Percentiles rank a stretch among this genome's conserved stretches.
Evolutionary conservation across 352 stramenopile genomes (phyloP).

Genomic region (Globisporangium carolinianum): DNA sequence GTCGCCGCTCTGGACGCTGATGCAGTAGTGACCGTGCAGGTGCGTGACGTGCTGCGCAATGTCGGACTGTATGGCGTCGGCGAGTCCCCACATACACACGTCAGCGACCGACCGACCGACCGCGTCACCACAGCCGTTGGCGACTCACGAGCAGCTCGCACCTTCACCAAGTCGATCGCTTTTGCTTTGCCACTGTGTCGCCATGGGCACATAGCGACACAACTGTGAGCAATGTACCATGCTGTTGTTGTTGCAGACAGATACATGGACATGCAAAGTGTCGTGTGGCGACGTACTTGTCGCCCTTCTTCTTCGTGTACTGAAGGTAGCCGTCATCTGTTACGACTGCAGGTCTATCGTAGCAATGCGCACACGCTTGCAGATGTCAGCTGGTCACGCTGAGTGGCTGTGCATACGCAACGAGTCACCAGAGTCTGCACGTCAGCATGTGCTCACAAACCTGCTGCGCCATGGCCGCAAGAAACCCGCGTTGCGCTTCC

Average conservation of each 20-base stretch:
- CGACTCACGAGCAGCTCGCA: conserved; percentile 5
- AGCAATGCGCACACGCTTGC: conserved; percentile 3
- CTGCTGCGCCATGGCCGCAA: conserved; percentile 54
- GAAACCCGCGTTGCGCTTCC: conserved; percentile 63
- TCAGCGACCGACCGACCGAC: neutral
- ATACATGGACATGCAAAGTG: neutral
- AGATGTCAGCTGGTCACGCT: too few species aligned
- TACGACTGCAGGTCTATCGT: conserved; percentile 31
- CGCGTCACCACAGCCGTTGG: neutral
- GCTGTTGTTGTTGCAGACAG: neutral
- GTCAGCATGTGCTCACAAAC: conserved; percentile 10
- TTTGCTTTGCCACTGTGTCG: conserved; percentile 36
- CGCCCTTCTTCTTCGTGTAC: conserved; percentile 64
- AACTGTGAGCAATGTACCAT: too few species aligned
- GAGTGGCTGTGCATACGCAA: neutral
- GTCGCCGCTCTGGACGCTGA: conserved; percentile 37
- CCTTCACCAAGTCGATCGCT: conserved; percentile 69
- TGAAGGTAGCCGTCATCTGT: conserved; percentile 56
- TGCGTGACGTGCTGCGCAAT: conserved; percentile 35
- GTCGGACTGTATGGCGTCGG: conserved; percentile 17
- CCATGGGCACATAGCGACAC: neutral
- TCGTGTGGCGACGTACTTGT: conserved; percentile 11
- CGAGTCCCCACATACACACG: neutral
- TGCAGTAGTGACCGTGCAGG: conserved; percentile 48
- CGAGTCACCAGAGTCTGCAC: neutral